Percentiles rank a stretch among this genome's conserved stretches.
Conservation (phyloP, 176 grass and related monocot species). For the Zoysia pacifica region DNA sequence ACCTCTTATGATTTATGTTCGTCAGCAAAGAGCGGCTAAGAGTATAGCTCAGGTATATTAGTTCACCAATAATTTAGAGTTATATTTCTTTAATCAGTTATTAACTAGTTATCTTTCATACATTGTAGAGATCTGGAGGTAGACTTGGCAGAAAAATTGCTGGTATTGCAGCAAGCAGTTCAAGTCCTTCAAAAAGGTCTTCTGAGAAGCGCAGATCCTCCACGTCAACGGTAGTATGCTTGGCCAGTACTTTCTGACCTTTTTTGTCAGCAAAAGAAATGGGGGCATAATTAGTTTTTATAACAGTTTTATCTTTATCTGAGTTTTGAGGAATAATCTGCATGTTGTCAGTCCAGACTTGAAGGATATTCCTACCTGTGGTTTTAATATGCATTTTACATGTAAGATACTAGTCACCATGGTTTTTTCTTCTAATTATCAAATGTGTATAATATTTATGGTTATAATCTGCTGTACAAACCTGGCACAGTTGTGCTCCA, state of each 20-base stretch:
- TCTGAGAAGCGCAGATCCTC: constrained; percentile 80
- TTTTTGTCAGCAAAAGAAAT: constrained; percentile 8
- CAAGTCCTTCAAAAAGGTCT: constrained; percentile 63
- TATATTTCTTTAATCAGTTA: constrained; percentile 20
- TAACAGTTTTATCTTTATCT: neutral
- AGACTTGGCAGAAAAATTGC: constrained; percentile 72
- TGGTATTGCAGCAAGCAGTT: constrained; percentile 60
- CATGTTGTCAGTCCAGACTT: constrained; percentile 20
- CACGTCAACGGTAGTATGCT: constrained; percentile 56
- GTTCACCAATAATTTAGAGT: neutral
- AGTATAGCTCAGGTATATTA: constrained; percentile 63
- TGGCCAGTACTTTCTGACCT: neutral
- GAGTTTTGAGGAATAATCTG: neutral
- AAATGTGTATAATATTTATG: no score
- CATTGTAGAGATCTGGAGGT: constrained; percentile 66
- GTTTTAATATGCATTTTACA: constrained; percentile 2
- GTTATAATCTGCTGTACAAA: neutral
- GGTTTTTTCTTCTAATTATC: no score
- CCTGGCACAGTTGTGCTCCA: neutral
- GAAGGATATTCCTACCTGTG: neutral
- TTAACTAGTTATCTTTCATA: constrained; percentile 11
- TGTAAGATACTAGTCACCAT: neutral
- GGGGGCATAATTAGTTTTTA: neutral
- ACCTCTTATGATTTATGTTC: constrained; percentile 88
- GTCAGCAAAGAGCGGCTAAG: constrained; percentile 92